Evolutionary conservation across 441 rosid species (phyloP), one percentile per base, ranked within the genome.

Genomic region (Adansonia rubrostipa): DNA sequence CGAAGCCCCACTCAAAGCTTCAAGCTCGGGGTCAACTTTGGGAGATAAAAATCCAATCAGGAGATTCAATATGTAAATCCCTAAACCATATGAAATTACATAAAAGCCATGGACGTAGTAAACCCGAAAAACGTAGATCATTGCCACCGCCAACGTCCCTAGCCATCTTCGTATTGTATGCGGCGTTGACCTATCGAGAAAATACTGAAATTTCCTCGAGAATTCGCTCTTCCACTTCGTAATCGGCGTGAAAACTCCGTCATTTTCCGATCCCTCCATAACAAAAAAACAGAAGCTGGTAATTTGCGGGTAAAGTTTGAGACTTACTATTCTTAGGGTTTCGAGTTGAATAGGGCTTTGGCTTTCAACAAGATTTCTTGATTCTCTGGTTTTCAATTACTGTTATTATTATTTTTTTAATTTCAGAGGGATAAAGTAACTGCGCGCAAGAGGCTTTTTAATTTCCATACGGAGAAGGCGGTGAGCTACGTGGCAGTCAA

Each of bases 31-130:
- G 75, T 89, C 92, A 73, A 89, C 89, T 68, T 86, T 82, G 9
- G 92, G 90, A n/a, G 92, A 87, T 47, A 88, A 75, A 82, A 88
- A 88, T 47, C 92, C 92, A 63, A 87, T 89, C 79, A 89, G 82
- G 42, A 89, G 89, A 83, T 89, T 89, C 84, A 89, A 84, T 78
- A 85, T 83, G 68, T 89, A 89, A 53, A 87, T 89, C 80, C 89
- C 92, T 19, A 89, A 80, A 58, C 92, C 92, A 75, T 89, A 89
- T 0, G 92, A 83, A 61, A 89, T 75, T 4, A 89, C 85, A 50
- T 84, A 87, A 81, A 83, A 89, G 4, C 92, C 92, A 54, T 87
- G 77, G 50, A 82, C 81, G 36, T 79, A 86, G 81, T 78, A 87
- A 66, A 89, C 87, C 13, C 90, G 84, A 60, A 50, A 75, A 56